A percentile compares a stretch with the other conserved stretches of the same genome.
Conservation (phyloP, 495 filamentous ascomycete genomes). For the Penicillium antarcticum region DNA sequence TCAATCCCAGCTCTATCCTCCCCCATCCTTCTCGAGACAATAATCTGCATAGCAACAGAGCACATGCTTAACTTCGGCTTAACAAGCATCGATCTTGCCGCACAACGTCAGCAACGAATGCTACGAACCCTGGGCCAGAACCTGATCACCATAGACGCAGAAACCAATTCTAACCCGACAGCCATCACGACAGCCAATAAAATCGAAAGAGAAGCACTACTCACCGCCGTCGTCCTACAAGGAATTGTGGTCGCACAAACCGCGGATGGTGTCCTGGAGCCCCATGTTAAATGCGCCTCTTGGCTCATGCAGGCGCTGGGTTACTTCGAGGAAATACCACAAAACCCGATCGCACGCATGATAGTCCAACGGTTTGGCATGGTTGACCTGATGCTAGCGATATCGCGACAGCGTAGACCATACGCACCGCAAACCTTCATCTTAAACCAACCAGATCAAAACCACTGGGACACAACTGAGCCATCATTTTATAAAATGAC, state of each 20-base stretch:
- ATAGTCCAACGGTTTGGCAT: conserved; percentile 25
- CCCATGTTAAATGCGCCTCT: conserved; percentile 25
- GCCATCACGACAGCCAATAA: conserved; percentile 1
- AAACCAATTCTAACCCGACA: background rate
- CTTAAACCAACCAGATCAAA: conserved; percentile 16
- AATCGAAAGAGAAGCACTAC: conserved; percentile 18
- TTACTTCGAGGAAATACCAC: conserved; percentile 16
- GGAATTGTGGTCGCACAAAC: conserved; percentile 26
- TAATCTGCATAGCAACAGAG: conserved; percentile 28
- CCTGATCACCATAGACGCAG: conserved; percentile 9
- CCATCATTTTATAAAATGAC: conserved; percentile 31
- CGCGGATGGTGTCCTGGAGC: conserved; percentile 24
- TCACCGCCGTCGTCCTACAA: conserved; percentile 24
- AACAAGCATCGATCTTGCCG: conserved; percentile 20
- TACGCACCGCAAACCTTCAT: conserved; percentile 21
- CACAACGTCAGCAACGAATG: conserved; percentile 24
- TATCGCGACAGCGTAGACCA: conserved; percentile 25
- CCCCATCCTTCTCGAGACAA: conserved; percentile 22
- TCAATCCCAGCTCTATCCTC: conserved; percentile 23
- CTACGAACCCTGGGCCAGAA: conserved; percentile 22
- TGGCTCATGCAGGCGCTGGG: conserved; percentile 24
- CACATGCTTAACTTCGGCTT: conserved; percentile 31
- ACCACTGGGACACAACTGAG: conserved; percentile 22
- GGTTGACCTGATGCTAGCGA: conserved; percentile 29
- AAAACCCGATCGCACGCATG: conserved; percentile 14